phyloP scores from a whole-genome alignment of 1,284 basidiomycete genomes.

The Cerrena zonata region DNA sequence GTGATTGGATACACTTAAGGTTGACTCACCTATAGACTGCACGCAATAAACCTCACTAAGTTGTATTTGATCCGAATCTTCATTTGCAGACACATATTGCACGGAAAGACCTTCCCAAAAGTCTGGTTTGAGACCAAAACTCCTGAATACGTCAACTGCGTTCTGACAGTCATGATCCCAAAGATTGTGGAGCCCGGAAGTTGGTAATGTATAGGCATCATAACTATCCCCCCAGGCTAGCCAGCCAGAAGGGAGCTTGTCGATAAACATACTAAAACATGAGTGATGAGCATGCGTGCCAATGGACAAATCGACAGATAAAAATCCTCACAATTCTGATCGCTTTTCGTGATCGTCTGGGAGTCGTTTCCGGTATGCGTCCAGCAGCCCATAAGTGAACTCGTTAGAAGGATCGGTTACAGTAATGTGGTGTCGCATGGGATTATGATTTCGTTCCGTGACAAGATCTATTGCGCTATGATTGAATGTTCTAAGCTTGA shows the following conservation, averaged over 20 bases:
- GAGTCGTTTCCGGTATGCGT: conserved; percentile 41
- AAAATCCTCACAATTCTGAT: conserved; percentile 38
- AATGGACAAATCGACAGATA: background rate
- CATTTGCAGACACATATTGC: conserved; percentile 64
- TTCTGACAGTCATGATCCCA: conserved; percentile 50
- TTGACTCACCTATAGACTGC: conserved; percentile 62
- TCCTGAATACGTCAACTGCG: conserved; percentile 44
- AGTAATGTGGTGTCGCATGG: conserved; percentile 49
- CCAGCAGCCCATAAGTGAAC: conserved; percentile 54
- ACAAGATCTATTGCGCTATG: conserved; percentile 52
- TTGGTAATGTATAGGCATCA: conserved; percentile 44
- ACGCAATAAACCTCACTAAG: conserved; percentile 66
- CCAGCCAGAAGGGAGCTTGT: conserved; percentile 58
- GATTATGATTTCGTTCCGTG: conserved; percentile 48
- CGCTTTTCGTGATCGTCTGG: conserved; percentile 29
- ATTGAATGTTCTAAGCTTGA: conserved; percentile 78
- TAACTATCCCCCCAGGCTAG: conserved; percentile 47
- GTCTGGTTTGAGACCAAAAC: conserved; percentile 35
- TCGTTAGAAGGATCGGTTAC: conserved; percentile 50
- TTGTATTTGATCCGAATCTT: conserved; percentile 49
- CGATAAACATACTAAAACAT: conserved; percentile 40
- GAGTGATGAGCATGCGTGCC: background rate
- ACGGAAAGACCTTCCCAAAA: conserved; percentile 60
- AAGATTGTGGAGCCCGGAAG: conserved; percentile 42
- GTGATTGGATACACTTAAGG: background rate